Evolutionary conservation across 768 basidiomycete species (phyloP).

Genomic region (Porphyrellus cyaneotinctus): DNA sequence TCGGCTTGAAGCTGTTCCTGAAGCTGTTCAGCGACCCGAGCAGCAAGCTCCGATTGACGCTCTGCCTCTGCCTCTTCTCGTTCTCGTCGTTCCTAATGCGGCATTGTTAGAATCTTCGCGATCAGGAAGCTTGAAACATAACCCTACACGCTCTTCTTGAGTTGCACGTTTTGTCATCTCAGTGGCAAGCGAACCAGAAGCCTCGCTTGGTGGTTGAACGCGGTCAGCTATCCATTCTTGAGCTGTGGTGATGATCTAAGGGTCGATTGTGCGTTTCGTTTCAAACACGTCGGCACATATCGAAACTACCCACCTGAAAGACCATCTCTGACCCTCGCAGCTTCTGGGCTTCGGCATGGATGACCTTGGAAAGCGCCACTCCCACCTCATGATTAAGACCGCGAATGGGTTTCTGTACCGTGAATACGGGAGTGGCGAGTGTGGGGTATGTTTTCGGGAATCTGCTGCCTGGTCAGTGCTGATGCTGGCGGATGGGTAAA

Average conservation of each 20-base stretch:
- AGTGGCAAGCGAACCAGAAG: slow-evolving; percentile 65
- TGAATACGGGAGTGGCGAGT: slow-evolving; percentile 63
- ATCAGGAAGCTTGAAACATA: not conserved
- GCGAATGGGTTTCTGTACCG: slow-evolving; percentile 58
- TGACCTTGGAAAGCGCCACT: slow-evolving; percentile 50
- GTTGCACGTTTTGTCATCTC: slow-evolving; percentile 74
- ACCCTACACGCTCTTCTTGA: slow-evolving; percentile 61
- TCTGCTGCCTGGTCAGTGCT: slow-evolving; percentile 33
- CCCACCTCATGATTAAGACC: slow-evolving; percentile 59
- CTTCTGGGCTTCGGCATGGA: slow-evolving; percentile 64
- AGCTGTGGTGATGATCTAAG: slow-evolving; percentile 59
- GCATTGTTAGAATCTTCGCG: not conserved
- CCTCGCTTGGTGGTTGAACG: slow-evolving; percentile 54
- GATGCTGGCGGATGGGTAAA: not conserved
- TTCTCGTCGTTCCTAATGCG: slow-evolving; percentile 45
- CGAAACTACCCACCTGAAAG: slow-evolving; percentile 52
- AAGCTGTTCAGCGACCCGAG: slow-evolving; percentile 53
- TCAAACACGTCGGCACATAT: not conserved
- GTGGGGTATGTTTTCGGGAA: slow-evolving; percentile 82
- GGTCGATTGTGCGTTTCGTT: not conserved
- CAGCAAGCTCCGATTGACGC: slow-evolving; percentile 45
- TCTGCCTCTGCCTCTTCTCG: slow-evolving; percentile 56
- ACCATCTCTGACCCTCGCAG: slow-evolving; percentile 71
- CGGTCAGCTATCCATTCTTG: slow-evolving; percentile 69
- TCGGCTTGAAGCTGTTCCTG: slow-evolving; percentile 66